Conservation (phyloP, 306 rosid genomes). For the Gleditsia sinensis region DNA sequence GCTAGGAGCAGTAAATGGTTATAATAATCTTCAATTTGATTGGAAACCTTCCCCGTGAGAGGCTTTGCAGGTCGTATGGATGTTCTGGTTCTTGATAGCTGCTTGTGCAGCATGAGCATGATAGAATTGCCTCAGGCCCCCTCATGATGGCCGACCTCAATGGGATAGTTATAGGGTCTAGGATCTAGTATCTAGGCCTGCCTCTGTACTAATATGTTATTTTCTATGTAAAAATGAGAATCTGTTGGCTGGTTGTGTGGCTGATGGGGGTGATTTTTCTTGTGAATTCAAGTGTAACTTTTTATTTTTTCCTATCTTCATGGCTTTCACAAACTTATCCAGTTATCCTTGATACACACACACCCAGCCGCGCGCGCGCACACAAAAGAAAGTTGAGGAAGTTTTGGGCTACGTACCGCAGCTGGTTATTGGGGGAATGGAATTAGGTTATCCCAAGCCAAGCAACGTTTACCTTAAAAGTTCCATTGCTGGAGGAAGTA, state of each 20-base stretch:
- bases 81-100: slow-evolving; percentile 44
- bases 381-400: slow-evolving; percentile 4
- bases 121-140: slow-evolving; percentile 55
- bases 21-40: slow-evolving; percentile 81
- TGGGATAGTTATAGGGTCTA: slow-evolving; percentile 53
- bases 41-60: slow-evolving; percentile 85
- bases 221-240: slow-evolving; percentile 69
- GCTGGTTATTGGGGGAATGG: not conserved
- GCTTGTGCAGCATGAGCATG: slow-evolving; percentile 62
- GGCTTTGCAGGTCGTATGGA: slow-evolving; percentile 36
- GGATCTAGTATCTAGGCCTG: slow-evolving; percentile 48
- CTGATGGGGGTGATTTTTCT: slow-evolving; percentile 64
- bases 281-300: slow-evolving; percentile 59
- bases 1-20: slow-evolving; percentile 81
- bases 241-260: slow-evolving; percentile 76
- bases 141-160: slow-evolving; percentile 37
- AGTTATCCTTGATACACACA: too few species aligned
- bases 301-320: slow-evolving; percentile 33
- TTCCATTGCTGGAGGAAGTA: not conserved
- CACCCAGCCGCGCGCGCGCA: too few species aligned
- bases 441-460: not conserved
- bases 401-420: slow-evolving; percentile 18
- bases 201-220: slow-evolving; percentile 70
- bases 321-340: slow-evolving; percentile 21
- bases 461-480: not conserved